These are phyloP conservation scores for Colletotrichum siamense DNA, from an alignment of 2,329 filamentous ascomycete genomes.

Conservation along the genomic window DNA sequence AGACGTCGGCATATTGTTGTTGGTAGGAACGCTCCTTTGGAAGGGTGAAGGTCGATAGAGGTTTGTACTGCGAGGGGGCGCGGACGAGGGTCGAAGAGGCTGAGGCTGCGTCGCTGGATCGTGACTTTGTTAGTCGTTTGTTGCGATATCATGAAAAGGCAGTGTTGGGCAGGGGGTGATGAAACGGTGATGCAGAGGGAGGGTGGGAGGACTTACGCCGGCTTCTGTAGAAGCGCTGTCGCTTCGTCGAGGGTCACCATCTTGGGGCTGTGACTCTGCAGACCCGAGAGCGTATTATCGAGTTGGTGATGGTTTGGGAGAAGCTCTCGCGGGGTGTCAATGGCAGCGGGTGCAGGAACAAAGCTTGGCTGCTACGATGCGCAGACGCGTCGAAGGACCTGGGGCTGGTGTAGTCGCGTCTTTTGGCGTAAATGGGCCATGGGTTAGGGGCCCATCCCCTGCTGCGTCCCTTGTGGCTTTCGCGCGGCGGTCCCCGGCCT, in stretches of 20 bases:
- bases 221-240: constrained; percentile 50
- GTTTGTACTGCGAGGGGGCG: constrained; percentile 67
- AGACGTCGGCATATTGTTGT: constrained; percentile 98
- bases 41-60: constrained; percentile 77
- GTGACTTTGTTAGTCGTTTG: background rate
- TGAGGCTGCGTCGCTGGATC: background rate
- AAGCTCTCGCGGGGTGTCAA: constrained; percentile 1
- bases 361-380: constrained; percentile 17
- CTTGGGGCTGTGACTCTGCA: background rate
- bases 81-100: constrained; percentile 48
- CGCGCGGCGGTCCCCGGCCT: background rate
- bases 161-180: background rate
- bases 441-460: background rate
- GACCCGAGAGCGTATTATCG: background rate
- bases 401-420: constrained; percentile 28
- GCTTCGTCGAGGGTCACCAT: constrained; percentile 54
- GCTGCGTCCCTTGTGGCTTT: background rate
- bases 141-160: background rate
- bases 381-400: constrained; percentile 9
- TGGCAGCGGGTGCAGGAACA: background rate
- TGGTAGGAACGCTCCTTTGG: constrained; percentile 78
- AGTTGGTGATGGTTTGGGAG: background rate
- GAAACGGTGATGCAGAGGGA: background rate
- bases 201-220: constrained; percentile 44
- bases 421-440: constrained; percentile 37